Conservation (phyloP, 2,329 filamentous ascomycete species). For the Stenocarpella maydis region DNA sequence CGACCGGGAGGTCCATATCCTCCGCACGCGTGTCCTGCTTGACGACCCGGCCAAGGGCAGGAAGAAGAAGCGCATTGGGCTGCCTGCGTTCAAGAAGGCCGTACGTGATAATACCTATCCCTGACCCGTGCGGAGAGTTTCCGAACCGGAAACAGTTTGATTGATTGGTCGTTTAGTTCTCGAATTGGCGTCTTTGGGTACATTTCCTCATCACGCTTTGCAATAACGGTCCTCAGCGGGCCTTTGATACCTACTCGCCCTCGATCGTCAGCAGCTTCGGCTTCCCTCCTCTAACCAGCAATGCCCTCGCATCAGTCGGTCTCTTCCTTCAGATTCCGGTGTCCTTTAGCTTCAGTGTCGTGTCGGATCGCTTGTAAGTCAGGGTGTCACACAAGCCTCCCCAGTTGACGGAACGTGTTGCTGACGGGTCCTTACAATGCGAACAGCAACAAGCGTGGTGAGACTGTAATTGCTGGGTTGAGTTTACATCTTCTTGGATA, state of each 20-base stretch:
- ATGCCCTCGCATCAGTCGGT: constrained; percentile 61
- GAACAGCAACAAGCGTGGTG: constrained; percentile 55
- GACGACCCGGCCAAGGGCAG: constrained; percentile 48
- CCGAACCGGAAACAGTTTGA: not conserved
- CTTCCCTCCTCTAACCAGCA: constrained; percentile 56
- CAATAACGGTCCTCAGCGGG: constrained; percentile 57
- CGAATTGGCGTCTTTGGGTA: constrained; percentile 60
- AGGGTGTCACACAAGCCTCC: not conserved
- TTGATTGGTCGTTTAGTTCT: constrained; percentile 45
- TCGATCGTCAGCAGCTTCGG: constrained; percentile 62
- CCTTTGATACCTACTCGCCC: constrained; percentile 61
- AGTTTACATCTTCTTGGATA: constrained; percentile 59
- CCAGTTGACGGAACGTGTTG: not conserved
- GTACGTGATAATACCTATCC: constrained; percentile 37
- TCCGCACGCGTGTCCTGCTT: constrained; percentile 44
- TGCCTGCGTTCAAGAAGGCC: constrained; percentile 45
- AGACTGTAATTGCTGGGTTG: constrained; percentile 60
- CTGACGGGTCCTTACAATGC: not conserved
- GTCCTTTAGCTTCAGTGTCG: constrained; percentile 59
- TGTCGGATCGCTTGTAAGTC: constrained; percentile 61
- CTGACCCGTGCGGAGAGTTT: no score
- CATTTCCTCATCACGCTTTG: constrained; percentile 59
- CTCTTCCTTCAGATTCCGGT: constrained; percentile 61
- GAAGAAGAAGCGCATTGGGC: constrained; percentile 42
- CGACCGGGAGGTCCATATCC: constrained; percentile 44